These are phyloP conservation scores for Murraya koenigii DNA, from an alignment of 345 rosid species.

Conservation along the genomic window DNA sequence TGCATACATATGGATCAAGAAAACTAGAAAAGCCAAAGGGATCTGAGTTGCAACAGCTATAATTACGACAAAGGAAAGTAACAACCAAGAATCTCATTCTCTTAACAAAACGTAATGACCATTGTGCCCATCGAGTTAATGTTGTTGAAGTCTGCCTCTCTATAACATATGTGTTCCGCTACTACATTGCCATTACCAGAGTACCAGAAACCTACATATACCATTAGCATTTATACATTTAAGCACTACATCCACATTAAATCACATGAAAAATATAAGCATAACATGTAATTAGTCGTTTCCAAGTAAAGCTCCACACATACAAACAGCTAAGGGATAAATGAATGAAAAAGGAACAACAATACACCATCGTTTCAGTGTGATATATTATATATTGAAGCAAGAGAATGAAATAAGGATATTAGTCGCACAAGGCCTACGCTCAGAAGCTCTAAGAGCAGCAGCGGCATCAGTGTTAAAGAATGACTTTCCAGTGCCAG, in stretches of 20 bases:
- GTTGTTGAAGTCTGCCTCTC: conserved; percentile 31
- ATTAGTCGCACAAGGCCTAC: conserved; percentile 11
- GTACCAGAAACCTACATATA: conserved; percentile 21
- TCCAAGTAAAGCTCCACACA: neutral
- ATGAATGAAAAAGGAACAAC: too few species aligned
- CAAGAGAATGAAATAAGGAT: neutral
- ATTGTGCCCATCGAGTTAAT: conserved; percentile 35
- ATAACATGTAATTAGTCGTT: neutral
- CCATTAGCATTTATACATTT: conserved; percentile 40
- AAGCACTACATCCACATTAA: conserved; percentile 40
- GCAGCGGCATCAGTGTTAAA: conserved; percentile 48
- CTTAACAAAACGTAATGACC: conserved; percentile 46
- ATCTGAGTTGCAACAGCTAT: neutral
- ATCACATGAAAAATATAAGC: conserved; percentile 13
- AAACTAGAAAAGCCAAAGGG: neutral
- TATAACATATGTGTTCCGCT: conserved; percentile 35
- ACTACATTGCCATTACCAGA: conserved; percentile 21
- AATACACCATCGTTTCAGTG: too few species aligned
- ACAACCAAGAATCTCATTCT: conserved; percentile 48
- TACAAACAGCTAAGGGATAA: neutral
- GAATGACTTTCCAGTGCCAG: conserved; percentile 43
- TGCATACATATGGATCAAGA: neutral
- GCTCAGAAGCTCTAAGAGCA: conserved; percentile 46
- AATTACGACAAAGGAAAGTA: neutral
- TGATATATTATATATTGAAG: neutral